Conservation (phyloP, 23 red algal species). For the Gracilaria domingensis region DNA sequence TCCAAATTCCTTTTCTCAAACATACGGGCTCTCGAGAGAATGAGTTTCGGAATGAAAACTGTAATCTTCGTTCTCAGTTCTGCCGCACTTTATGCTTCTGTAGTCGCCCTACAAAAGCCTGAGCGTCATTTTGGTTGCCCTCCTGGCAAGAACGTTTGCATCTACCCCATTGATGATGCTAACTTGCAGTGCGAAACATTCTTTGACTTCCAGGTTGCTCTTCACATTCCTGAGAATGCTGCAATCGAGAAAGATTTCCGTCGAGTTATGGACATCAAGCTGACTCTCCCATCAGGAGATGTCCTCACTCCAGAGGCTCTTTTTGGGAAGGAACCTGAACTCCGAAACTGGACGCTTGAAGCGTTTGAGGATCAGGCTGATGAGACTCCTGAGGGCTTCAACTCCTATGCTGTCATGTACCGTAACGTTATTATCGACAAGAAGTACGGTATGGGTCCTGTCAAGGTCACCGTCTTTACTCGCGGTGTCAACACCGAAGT, state of each 20-base stretch:
- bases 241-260: not conserved
- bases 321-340: conserved; percentile 30
- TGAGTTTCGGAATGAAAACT: not conserved
- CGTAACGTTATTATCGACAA: conserved; percentile 49
- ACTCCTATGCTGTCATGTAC: conserved; percentile 42
- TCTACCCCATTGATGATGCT: conserved; percentile 58
- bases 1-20: no score
- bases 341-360: conserved; percentile 40
- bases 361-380: not conserved
- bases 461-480: conserved; percentile 47
- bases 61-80: not conserved
- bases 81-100: not conserved
- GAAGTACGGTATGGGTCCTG: conserved; percentile 50
- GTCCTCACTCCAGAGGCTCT: conserved; percentile 34
- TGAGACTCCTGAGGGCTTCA: conserved; percentile 24
- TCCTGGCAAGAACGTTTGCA: conserved; percentile 53
- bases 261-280: conserved; percentile 24
- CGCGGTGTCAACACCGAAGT: conserved; percentile 58
- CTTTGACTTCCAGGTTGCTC: conserved; percentile 68
- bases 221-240: conserved; percentile 25
- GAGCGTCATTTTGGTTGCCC: conserved; percentile 69
- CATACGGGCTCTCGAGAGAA: not conserved
- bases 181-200: conserved; percentile 56
- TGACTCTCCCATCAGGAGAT: conserved; percentile 39
- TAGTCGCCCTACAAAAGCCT: conserved; percentile 40